phyloP scores from a whole-genome alignment of 2,329 filamentous ascomycete species.

The Magnaporthiopsis rhizophila region DNA sequence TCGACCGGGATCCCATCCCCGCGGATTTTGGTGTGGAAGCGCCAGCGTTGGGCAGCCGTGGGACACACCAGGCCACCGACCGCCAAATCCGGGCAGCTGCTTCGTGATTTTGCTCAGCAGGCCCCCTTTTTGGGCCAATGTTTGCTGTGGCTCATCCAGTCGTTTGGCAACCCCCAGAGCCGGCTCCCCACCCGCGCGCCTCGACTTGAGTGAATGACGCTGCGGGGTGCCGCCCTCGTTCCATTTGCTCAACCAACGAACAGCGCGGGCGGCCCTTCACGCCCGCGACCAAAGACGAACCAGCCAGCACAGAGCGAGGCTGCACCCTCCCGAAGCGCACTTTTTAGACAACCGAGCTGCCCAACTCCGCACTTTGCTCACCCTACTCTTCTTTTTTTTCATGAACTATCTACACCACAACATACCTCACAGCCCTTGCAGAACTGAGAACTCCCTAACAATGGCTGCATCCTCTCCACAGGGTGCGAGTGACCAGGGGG shows the following conservation, averaged over 20 bases:
- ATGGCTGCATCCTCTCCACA: background rate
- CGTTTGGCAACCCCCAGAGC: background rate
- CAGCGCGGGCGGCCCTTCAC: background rate
- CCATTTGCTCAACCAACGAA: background rate
- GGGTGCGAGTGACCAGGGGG: background rate
- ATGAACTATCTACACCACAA: background rate
- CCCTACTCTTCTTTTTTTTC: background rate
- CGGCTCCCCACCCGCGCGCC: background rate
- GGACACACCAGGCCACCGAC: background rate
- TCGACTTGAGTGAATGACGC: background rate
- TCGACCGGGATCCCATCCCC: background rate
- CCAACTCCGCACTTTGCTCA: background rate
- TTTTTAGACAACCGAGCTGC: background rate
- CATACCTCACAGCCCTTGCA: background rate
- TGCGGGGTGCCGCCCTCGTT: background rate
- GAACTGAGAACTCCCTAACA: too few species aligned
- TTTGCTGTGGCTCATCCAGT: background rate
- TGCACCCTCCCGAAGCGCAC: background rate
- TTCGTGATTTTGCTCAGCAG: background rate
- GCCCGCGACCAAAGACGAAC: background rate
- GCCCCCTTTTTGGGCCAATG: background rate
- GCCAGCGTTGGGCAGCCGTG: too few species aligned
- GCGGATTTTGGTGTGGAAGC: background rate
- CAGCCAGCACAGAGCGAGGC: background rate
- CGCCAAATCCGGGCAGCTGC: background rate